These are phyloP conservation scores for Mycosphaerella sp. DNA, from an alignment of 2,329 filamentous ascomycete species.

Conservation along the genomic window DNA sequence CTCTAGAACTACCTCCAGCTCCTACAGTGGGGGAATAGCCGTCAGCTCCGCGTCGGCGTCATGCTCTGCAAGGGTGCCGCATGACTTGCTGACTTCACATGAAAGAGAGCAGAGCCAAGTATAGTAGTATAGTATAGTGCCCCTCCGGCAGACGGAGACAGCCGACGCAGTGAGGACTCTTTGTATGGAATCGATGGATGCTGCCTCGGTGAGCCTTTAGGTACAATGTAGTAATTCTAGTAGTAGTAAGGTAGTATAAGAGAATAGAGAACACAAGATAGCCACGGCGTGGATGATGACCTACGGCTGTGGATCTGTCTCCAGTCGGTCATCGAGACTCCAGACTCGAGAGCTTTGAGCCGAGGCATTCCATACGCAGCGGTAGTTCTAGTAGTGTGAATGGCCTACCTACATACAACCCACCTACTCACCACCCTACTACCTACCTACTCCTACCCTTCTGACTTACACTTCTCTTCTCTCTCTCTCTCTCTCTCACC, in stretches of 20 bases:
- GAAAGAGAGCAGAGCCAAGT: not conserved
- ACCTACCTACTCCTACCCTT: no score
- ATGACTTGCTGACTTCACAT: conserved; percentile 7
- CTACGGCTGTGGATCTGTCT: not conserved
- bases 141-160: not conserved
- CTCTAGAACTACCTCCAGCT: no score
- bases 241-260: no score
- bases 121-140: not conserved
- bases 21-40: conserved; percentile 5
- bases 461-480: no score
- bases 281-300: not conserved
- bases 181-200: no score
- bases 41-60: not conserved
- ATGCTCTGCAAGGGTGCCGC: not conserved
- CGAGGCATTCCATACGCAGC: no score
- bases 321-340: not conserved
- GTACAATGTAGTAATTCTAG: no score
- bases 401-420: no score
- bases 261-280: not conserved
- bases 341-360: not conserved
- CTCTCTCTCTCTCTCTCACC: no score
- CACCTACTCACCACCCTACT: no score
- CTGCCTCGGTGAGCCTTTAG: conserved; percentile 1
- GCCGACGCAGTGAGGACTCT: not conserved
- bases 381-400: no score